These are phyloP conservation scores for Karstenula rhodostoma DNA, from an alignment of 2,329 filamentous ascomycete species.

Conservation along the genomic window DNA sequence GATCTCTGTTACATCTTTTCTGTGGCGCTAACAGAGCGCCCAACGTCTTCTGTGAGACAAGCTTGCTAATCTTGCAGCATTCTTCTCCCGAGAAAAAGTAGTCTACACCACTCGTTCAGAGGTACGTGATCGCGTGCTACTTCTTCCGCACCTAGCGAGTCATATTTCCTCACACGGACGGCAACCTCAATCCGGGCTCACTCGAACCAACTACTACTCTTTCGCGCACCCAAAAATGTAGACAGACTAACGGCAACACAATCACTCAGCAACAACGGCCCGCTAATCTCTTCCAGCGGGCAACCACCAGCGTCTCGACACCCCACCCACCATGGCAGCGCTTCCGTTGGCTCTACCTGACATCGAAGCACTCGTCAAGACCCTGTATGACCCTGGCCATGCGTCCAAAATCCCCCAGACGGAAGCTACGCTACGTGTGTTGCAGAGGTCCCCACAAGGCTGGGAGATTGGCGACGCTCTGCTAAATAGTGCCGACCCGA, in stretches of 20 bases:
- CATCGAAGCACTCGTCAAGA: slow-evolving; percentile 57
- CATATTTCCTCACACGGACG: not conserved
- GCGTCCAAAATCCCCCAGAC: slow-evolving; percentile 59
- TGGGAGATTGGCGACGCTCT: slow-evolving; percentile 87
- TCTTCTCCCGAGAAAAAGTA: not conserved
- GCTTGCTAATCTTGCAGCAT: slow-evolving; percentile 13
- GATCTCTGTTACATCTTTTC: slow-evolving; percentile 8
- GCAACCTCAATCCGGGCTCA: not conserved
- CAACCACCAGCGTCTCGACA: slow-evolving; percentile 3
- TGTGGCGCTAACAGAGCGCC: slow-evolving; percentile 9
- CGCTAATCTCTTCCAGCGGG: slow-evolving; percentile 5
- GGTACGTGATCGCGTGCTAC: slow-evolving; percentile 11
- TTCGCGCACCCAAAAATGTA: not conserved
- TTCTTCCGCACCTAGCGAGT: not conserved
- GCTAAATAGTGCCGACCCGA: slow-evolving; percentile 71
- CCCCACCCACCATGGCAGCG: slow-evolving; percentile 31
- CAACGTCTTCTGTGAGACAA: not conserved
- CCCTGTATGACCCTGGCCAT: slow-evolving; percentile 59
- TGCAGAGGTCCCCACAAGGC: slow-evolving; percentile 81
- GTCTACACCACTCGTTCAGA: not conserved
- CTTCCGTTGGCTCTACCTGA: slow-evolving; percentile 44
- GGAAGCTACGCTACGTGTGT: slow-evolving; percentile 77
- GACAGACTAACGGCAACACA: not conserved
- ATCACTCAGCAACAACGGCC: not conserved
- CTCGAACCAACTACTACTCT: not conserved